A percentile compares a stretch with the other conserved stretches of the same genome.
Conservation (phyloP, 208 protist species). For the Wallacemonas sp. region DNA sequence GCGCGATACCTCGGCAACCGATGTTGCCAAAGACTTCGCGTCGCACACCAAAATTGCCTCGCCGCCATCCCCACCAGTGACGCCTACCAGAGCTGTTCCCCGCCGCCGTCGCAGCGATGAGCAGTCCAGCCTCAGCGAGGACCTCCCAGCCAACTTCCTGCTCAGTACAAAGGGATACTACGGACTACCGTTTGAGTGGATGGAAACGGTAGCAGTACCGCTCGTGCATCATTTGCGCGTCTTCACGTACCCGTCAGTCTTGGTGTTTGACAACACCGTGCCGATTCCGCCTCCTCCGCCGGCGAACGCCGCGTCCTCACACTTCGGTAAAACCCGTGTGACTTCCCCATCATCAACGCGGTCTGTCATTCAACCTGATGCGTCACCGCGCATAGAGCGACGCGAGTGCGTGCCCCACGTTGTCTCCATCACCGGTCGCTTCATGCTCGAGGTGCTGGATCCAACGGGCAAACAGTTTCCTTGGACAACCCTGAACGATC, state of each 20-base stretch:
- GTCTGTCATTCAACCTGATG: background rate
- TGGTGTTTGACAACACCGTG: constrained; percentile 36
- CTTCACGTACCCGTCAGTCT: constrained; percentile 37
- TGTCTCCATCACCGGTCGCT: constrained; percentile 29
- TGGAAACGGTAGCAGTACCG: constrained; percentile 26
- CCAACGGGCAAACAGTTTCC: constrained; percentile 26
- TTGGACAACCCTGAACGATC: constrained; percentile 15
- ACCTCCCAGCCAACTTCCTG: background rate
- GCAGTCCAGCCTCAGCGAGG: no score
- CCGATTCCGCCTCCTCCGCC: background rate
- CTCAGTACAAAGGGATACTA: constrained; percentile 16
- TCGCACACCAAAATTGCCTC: background rate
- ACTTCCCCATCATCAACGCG: background rate
- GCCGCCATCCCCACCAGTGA: background rate
- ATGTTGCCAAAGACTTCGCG: background rate
- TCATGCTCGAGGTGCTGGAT: constrained; percentile 43
- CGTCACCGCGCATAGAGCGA: constrained; percentile 17
- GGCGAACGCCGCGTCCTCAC: background rate
- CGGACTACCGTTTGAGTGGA: constrained; percentile 27
- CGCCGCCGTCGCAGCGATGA: no score
- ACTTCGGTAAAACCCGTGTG: background rate
- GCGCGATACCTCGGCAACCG: constrained; percentile 6
- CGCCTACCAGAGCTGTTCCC: no score
- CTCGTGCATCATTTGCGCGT: constrained; percentile 49
- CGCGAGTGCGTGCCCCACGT: constrained; percentile 19